These are phyloP conservation scores for Leishmania guyanensis DNA, from an alignment of 208 protist genomes.

Conservation along the genomic window DNA sequence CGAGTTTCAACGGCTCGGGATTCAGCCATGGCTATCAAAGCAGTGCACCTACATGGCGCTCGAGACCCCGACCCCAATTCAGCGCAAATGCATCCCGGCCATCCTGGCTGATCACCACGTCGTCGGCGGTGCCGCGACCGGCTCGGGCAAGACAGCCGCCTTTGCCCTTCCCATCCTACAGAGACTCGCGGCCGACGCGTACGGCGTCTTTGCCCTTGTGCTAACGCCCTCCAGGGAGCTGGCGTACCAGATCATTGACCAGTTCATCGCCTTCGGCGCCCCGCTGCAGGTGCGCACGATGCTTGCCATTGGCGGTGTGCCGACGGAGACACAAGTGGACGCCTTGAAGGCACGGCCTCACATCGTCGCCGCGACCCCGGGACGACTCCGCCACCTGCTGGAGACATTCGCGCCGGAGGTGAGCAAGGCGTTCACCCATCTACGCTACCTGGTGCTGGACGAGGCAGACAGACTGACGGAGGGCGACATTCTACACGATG, in stretches of 20 bases:
- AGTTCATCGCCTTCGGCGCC: slow-evolving; percentile 85
- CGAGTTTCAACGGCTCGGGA: slow-evolving; percentile 71
- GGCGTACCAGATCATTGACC: slow-evolving; percentile 95
- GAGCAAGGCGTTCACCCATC: slow-evolving; percentile 55
- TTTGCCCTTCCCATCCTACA: slow-evolving; percentile 98
- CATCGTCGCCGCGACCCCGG: slow-evolving; percentile 86
- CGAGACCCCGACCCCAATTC: slow-evolving; percentile 82
- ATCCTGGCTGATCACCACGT: slow-evolving; percentile 88
- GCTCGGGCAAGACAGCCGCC: slow-evolving; percentile 98
- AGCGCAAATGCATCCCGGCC: slow-evolving; percentile 74
- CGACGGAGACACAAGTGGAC: slow-evolving; percentile 76
- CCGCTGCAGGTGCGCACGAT: slow-evolving; percentile 70
- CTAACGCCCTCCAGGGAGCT: slow-evolving; percentile 98
- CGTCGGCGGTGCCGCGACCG: slow-evolving; percentile 95
- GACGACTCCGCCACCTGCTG: slow-evolving; percentile 69
- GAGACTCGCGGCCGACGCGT: slow-evolving; percentile 94
- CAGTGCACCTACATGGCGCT: slow-evolving; percentile 85
- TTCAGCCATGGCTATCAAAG: slow-evolving; percentile 71
- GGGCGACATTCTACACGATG: slow-evolving; percentile 68
- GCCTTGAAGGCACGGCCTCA: slow-evolving; percentile 75
- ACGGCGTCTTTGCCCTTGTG: slow-evolving; percentile 96
- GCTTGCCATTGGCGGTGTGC: slow-evolving; percentile 78
- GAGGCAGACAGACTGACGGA: slow-evolving; percentile 87
- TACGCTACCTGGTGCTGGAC: slow-evolving; percentile 86
- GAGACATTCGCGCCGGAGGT: slow-evolving; percentile 51